Conservation (phyloP, 352 stramenopile species). For the Phytopythium litorale region DNA sequence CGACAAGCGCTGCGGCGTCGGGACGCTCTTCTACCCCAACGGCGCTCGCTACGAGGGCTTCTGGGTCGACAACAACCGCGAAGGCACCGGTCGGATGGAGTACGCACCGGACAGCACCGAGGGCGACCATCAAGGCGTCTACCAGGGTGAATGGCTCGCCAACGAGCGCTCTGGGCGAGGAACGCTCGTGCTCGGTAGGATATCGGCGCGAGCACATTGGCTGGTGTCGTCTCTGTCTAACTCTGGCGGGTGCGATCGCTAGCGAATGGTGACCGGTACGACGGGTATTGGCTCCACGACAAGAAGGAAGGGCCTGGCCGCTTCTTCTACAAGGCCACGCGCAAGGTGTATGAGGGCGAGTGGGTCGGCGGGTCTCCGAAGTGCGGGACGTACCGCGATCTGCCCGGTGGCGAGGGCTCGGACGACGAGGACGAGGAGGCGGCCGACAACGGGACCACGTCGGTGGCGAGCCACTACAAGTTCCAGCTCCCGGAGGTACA, state of each 20-base stretch:
- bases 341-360: conserved; percentile 88
- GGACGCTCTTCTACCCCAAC: conserved; percentile 82
- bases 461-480: conserved; percentile 17
- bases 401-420: conserved; percentile 27
- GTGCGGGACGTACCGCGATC: conserved; percentile 69
- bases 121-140: conserved; percentile 80
- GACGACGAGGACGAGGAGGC: conserved; percentile 15
- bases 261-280: conserved; percentile 86
- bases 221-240: conserved; percentile 2
- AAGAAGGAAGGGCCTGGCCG: conserved; percentile 85
- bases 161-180: conserved; percentile 77
- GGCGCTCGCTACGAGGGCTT: conserved; percentile 78
- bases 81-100: conserved; percentile 71
- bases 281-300: conserved; percentile 85
- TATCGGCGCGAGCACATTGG: not conserved
- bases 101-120: conserved; percentile 32
- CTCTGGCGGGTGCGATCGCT: not conserved
- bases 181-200: conserved; percentile 52
- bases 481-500: conserved; percentile 69
- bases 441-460: not conserved
- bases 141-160: conserved; percentile 77
- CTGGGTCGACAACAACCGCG: conserved; percentile 70
- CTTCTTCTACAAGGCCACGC: conserved; percentile 81
- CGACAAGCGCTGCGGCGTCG: conserved; percentile 70
- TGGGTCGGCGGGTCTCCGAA: conserved; percentile 78